Percentiles rank a stretch among this genome's conserved stretches.
These are phyloP conservation scores for Clavispora fructus DNA, from an alignment of 805 yeast species.

Conservation along the genomic window DNA sequence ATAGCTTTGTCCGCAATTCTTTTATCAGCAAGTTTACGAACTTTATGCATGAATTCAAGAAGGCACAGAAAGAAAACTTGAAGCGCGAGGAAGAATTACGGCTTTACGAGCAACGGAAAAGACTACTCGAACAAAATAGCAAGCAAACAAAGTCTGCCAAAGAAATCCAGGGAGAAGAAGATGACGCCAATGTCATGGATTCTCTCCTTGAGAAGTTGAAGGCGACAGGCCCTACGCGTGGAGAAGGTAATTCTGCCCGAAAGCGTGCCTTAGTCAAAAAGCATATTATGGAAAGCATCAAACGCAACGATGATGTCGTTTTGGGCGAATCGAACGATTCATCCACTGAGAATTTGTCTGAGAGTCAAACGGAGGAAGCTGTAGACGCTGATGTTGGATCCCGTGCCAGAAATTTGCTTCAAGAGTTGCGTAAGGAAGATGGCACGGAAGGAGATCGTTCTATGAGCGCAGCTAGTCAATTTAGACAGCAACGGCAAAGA, in stretches of 20 bases:
- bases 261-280: slow-evolving; percentile 72
- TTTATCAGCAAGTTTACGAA: slow-evolving; percentile 60
- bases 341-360: slow-evolving; percentile 9
- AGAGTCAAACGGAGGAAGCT: slow-evolving; percentile 10
- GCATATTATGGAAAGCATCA: slow-evolving; percentile 43
- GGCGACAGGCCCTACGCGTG: slow-evolving; percentile 74
- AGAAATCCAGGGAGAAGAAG: slow-evolving; percentile 32
- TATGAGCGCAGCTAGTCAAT: slow-evolving; percentile 10
- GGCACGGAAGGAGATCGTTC: slow-evolving; percentile 1
- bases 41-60: slow-evolving; percentile 57
- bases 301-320: slow-evolving; percentile 3
- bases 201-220: slow-evolving; percentile 78
- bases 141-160: slow-evolving; percentile 16
- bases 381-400: slow-evolving; percentile 43
- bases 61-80: slow-evolving; percentile 60
- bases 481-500: slow-evolving; percentile 12
- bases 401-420: slow-evolving; percentile 59
- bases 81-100: slow-evolving; percentile 64
- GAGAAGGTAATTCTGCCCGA: slow-evolving; percentile 76
- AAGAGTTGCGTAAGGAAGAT: slow-evolving; percentile 45
- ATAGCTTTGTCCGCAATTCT: slow-evolving; percentile 47
- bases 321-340: neutral
- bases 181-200: slow-evolving; percentile 68
- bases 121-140: slow-evolving; percentile 47
- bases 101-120: slow-evolving; percentile 71